Base-by-base conservation (phyloP, 2,329 filamentous ascomycete species). In the Cercospora berteroae region DNA sequence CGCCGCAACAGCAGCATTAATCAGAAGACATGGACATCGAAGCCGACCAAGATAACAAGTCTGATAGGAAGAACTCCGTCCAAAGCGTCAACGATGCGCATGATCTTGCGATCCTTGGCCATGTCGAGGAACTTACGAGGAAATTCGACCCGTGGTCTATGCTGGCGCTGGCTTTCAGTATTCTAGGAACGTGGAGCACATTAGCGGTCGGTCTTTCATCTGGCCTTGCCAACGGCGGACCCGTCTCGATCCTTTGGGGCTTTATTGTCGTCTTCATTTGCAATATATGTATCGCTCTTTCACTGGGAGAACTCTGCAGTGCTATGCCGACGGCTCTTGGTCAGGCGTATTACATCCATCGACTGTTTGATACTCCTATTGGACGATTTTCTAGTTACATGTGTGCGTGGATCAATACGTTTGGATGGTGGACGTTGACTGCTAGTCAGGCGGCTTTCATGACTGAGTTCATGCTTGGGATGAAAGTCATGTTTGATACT, bases 271-370 rank as follows among this genome's bases (percentile, higher is more conserved):
- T 86, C 66, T 83, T 83, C 5, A 68, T 77, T 33, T 86, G 84
- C 72, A 71, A 75, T 60, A 65, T 85, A 1, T 86, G 84, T 66
- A 84, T 87, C 48, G 85, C 84, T 12, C 70, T 85, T 3, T 87
- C 84, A 3, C 78, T 87, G 48, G 86, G 84, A 57, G 86, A 88
- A 75, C 78, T 87, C 55, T 83, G 81, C 72, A 87, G 84, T 69
- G 83, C 81, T 69, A 87, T 88, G 85, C 86, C 86, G 4, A 88
- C 86, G 0, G 86, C 86, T 0, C 77, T 88, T 2, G 86, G 86
- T 0, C 86, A 88, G 76, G 86, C 85, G 0, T 87, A 85, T 74
- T 88, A 86, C 85, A 80, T 84, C 1, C 80, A 81, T 67, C 78
- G 80, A 9, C 76, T 85, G 60, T 77, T 81, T 79, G 58, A 75